Conservation (phyloP, 208 protist genomes). For the Leptomonas pyrrhocoris region DNA sequence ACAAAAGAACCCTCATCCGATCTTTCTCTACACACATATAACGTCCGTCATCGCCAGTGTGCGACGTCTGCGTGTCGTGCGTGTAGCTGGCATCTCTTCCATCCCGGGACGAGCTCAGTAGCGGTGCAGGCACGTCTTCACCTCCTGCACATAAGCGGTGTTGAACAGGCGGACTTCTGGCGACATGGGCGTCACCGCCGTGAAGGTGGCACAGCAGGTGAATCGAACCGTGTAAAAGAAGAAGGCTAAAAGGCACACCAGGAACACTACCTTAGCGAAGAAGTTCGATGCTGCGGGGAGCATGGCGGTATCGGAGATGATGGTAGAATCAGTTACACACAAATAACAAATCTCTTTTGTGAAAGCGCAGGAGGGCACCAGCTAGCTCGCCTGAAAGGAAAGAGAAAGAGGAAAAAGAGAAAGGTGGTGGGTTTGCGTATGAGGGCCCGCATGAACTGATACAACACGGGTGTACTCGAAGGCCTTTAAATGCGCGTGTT, state of each 20-base stretch:
- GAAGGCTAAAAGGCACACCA: conserved; percentile 51
- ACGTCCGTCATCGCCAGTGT: too few species aligned
- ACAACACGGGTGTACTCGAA: too few species aligned
- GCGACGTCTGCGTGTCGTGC: too few species aligned
- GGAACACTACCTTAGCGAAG: conserved; percentile 42
- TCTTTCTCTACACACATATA: too few species aligned
- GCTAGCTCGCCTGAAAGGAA: conserved; percentile 15
- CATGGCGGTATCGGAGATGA: conserved; percentile 16
- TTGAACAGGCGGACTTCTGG: conserved; percentile 47
- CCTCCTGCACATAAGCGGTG: conserved; percentile 44
- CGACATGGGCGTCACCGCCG: conserved; percentile 52
- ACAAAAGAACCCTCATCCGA: too few species aligned
- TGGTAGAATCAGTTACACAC: too few species aligned
- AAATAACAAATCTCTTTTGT: too few species aligned
- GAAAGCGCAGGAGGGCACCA: too few species aligned
- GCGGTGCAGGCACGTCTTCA: conserved; percentile 52
- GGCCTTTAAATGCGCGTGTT: too few species aligned
- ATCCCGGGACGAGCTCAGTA: conserved; percentile 39
- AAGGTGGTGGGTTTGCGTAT: too few species aligned
- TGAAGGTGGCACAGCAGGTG: conserved; percentile 77
- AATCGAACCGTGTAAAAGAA: conserved; percentile 66
- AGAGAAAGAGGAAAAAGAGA: neutral
- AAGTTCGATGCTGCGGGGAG: conserved; percentile 3
- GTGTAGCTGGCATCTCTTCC: too few species aligned
- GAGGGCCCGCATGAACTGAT: too few species aligned